Evolutionary conservation across 164 flowering plant species (phyloP).

Genomic region (Platanus orientalis): DNA sequence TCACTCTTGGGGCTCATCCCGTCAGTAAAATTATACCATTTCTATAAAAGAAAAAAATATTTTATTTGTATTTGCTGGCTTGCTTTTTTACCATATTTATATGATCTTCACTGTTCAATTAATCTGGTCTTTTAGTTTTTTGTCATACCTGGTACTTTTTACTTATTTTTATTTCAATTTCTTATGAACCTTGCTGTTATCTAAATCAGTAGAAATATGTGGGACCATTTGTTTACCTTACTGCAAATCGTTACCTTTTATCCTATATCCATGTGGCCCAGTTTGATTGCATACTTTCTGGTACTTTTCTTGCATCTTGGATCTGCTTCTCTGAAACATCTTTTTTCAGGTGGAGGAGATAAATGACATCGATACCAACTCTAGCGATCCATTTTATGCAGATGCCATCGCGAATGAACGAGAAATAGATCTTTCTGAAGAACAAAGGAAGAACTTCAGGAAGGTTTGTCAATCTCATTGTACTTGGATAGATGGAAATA

Average conservation of each 20-base stretch:
- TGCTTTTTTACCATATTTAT: too few species aligned
- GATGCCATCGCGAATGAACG: slow-evolving; percentile 83
- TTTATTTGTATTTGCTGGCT: too few species aligned
- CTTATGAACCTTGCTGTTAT: too few species aligned
- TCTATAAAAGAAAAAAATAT: too few species aligned
- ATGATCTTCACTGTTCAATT: too few species aligned
- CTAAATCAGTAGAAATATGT: too few species aligned
- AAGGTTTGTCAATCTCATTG: slow-evolving; percentile 47
- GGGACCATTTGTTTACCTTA: not conserved
- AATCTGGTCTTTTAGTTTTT: too few species aligned
- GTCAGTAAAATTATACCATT: too few species aligned
- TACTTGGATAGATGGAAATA: too few species aligned
- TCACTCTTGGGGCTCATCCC: too few species aligned
- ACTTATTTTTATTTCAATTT: too few species aligned
- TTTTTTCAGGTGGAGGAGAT: slow-evolving; percentile 88
- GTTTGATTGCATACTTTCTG: not conserved
- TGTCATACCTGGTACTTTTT: too few species aligned
- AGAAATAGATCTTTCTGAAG: slow-evolving; percentile 78
- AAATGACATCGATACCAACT: slow-evolving; percentile 65
- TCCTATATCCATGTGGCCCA: not conserved
- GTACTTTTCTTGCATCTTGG: not conserved
- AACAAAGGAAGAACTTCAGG: slow-evolving; percentile 66
- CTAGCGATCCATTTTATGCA: slow-evolving; percentile 71
- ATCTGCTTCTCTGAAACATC: not conserved
- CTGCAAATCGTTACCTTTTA: not conserved